These are phyloP conservation scores for Teratosphaeria destructans DNA, from an alignment of 2,329 filamentous ascomycete species.

Conservation along the genomic window DNA sequence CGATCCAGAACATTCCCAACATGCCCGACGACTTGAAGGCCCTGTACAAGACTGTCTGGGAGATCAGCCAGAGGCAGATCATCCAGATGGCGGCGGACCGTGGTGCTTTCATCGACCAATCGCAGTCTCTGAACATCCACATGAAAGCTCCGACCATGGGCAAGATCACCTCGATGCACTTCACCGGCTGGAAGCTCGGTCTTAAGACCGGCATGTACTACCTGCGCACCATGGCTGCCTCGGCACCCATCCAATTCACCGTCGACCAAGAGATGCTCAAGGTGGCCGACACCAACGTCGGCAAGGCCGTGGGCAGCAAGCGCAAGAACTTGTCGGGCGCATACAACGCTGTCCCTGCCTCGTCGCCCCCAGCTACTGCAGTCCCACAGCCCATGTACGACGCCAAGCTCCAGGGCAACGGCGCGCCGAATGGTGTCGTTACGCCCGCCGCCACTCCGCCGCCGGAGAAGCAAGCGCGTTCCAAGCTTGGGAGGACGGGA, in stretches of 20 bases:
- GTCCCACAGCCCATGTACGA: slow-evolving; percentile 59
- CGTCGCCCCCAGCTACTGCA: slow-evolving; percentile 46
- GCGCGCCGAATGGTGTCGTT: slow-evolving; percentile 50
- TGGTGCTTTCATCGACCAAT: slow-evolving; percentile 97
- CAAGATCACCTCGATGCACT: slow-evolving; percentile 99
- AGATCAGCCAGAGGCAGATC: slow-evolving; percentile 91
- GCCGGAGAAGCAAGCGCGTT: slow-evolving; percentile 41
- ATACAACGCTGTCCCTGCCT: slow-evolving; percentile 24
- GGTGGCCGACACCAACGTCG: slow-evolving; percentile 70
- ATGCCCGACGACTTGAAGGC: slow-evolving; percentile 93
- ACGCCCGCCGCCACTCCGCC: slow-evolving; percentile 60
- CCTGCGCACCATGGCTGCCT: slow-evolving; percentile 91
- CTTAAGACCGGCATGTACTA: slow-evolving; percentile 99
- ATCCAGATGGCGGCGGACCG: slow-evolving; percentile 98
- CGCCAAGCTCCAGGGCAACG: slow-evolving; percentile 39
- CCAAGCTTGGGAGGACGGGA: slow-evolving; percentile 21
- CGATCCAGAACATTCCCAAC: slow-evolving; percentile 92
- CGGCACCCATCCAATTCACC: slow-evolving; percentile 95
- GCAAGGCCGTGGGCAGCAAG: slow-evolving; percentile 53
- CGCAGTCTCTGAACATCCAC: slow-evolving; percentile 97
- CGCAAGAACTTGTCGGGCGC: slow-evolving; percentile 52
- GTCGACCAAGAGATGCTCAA: slow-evolving; percentile 94
- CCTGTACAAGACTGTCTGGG: slow-evolving; percentile 99
- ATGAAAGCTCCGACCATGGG: slow-evolving; percentile 99
- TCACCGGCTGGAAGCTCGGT: slow-evolving; percentile 96